Conservation (phyloP, 164 flowering plant species). For the Macadamia integrifolia region DNA sequence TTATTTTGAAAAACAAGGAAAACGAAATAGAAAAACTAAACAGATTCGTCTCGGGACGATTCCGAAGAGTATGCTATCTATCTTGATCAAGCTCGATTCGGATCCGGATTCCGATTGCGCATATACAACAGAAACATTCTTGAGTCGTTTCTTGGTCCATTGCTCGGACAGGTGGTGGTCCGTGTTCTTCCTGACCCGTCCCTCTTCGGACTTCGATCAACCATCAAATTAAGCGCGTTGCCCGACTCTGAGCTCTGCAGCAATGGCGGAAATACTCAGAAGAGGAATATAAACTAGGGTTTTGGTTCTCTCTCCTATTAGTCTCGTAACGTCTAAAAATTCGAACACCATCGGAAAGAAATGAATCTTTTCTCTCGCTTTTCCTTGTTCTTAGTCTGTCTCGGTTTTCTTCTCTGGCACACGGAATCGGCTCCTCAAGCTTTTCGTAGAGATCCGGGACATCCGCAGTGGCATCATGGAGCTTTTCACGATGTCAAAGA, state of each 20-base stretch:
- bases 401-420: constrained; percentile 10
- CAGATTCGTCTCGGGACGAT: no score
- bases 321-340: no score
- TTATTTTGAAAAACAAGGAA: no score
- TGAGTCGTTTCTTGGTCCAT: no score
- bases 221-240: no score
- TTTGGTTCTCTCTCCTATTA: background rate
- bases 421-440: constrained; percentile 59
- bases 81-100: no score
- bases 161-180: background rate
- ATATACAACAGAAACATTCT: no score
- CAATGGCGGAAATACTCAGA: background rate
- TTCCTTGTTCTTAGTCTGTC: background rate
- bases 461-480: constrained; percentile 93
- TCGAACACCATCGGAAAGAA: background rate
- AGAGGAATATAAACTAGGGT: background rate
- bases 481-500: constrained; percentile 86
- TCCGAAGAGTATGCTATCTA: no score
- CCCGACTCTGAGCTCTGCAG: background rate
- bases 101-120: no score
- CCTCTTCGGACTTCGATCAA: background rate
- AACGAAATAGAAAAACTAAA: no score
- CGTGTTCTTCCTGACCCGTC: background rate
- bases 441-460: constrained; percentile 83
- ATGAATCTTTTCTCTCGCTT: background rate